Conservation (phyloP, 768 basidiomycete genomes). For the Lyophyllum semitale region DNA sequence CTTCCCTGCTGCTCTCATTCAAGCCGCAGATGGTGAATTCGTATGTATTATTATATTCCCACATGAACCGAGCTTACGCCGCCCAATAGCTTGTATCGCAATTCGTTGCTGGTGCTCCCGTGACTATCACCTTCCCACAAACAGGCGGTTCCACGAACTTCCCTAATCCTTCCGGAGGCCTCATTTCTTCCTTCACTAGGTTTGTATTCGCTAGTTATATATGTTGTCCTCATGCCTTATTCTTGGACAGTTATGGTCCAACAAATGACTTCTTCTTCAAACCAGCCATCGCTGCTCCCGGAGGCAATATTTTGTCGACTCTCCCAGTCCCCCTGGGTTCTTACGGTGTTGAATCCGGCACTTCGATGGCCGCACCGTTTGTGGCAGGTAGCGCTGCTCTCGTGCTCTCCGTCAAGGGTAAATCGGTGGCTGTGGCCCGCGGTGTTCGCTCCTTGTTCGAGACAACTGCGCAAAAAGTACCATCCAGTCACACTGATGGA, state of each 20-base stretch:
- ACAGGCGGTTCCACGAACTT: constrained; percentile 40
- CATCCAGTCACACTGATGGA: constrained; percentile 47
- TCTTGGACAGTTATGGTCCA: constrained; percentile 48
- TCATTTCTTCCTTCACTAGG: constrained; percentile 55
- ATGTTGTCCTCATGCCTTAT: neutral
- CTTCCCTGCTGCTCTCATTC: constrained; percentile 52
- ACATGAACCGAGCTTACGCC: neutral
- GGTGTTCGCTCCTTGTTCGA: constrained; percentile 44
- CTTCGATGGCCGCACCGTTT: constrained; percentile 48
- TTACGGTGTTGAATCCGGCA: constrained; percentile 43
- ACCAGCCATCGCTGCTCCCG: constrained; percentile 54
- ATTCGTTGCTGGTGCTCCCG: constrained; percentile 42
- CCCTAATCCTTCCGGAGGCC: constrained; percentile 53
- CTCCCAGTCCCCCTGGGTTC: constrained; percentile 40
- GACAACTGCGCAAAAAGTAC: constrained; percentile 46
- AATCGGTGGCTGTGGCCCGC: constrained; percentile 22
- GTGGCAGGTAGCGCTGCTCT: constrained; percentile 48
- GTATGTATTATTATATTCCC: constrained; percentile 24
- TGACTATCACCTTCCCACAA: constrained; percentile 52
- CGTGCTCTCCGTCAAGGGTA: constrained; percentile 42
- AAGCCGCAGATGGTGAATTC: constrained; percentile 55
- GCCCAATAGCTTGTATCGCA: constrained; percentile 45
- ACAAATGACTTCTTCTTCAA: constrained; percentile 62
- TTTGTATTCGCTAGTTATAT: neutral
- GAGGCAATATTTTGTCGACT: constrained; percentile 52